These are phyloP conservation scores for Amphirosellinia nigrospora DNA, from an alignment of 495 filamentous ascomycete genomes.

Conservation along the genomic window DNA sequence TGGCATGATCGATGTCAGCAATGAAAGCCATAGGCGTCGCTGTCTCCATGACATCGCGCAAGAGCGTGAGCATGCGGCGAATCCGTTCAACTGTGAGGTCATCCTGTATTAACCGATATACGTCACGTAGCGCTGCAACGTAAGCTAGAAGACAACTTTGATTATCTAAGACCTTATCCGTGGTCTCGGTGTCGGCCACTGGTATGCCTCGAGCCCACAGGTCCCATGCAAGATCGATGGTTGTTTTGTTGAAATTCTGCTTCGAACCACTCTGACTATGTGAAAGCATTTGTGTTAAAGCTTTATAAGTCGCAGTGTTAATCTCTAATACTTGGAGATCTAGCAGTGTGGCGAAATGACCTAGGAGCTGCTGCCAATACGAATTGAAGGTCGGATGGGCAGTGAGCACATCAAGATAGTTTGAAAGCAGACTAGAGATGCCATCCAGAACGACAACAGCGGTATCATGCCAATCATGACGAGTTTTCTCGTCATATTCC, in stretches of 20 bases:
- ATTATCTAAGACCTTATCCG: slow-evolving; percentile 61
- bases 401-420: slow-evolving; percentile 67
- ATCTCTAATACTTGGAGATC: slow-evolving; percentile 68
- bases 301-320: slow-evolving; percentile 73
- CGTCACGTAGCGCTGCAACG: slow-evolving; percentile 73
- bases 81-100: slow-evolving; percentile 66
- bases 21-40: slow-evolving; percentile 78
- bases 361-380: slow-evolving; percentile 73
- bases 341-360: slow-evolving; percentile 66
- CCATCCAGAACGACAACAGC: slow-evolving; percentile 75
- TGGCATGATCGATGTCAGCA: slow-evolving; percentile 83
- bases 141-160: slow-evolving; percentile 82
- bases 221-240: slow-evolving; percentile 70
- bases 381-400: slow-evolving; percentile 61
- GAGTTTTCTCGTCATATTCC: slow-evolving; percentile 44
- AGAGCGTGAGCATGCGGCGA: slow-evolving; percentile 65
- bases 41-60: slow-evolving; percentile 60
- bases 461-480: slow-evolving; percentile 75
- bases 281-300: slow-evolving; percentile 69
- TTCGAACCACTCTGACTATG: slow-evolving; percentile 53
- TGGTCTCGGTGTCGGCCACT: slow-evolving; percentile 39
- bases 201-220: slow-evolving; percentile 74
- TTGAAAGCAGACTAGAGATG: slow-evolving; percentile 68
- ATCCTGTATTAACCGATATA: slow-evolving; percentile 78
- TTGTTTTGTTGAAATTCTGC: slow-evolving; percentile 60